Evolutionary conservation across 495 filamentous ascomycete genomes (phyloP), one percentile per base, ranked within the genome.

Genomic region (Baudoinia panamericana): DNA sequence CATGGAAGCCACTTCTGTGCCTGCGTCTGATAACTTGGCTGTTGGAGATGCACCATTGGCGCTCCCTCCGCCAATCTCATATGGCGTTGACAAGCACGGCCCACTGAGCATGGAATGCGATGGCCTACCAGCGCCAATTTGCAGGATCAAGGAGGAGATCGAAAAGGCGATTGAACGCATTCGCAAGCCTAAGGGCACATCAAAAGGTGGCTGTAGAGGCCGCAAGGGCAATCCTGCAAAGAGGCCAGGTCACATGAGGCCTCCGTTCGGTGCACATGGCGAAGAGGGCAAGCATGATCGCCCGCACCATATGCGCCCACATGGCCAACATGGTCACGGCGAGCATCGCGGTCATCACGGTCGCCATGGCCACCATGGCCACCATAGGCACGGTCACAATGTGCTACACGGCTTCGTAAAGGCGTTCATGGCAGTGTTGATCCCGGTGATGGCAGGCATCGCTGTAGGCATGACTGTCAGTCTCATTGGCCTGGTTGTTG

Each of bases 371-470:
- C 29, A 12, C 9, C 28, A 37, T 10, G n/a, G 27, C 13, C 20
- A 13, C 25, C 29, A 25, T 15, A 30, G 18, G 18, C 13, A 23
- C 11, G 25, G 17, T n/a, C 32, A 37, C 31, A n/a, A n/a, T n/a
- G 30, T 43, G 19, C 33, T 43, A 4, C 38, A 21, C 20, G 16
- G 27, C 20, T 42, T 50, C 41, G 28, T 30, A 22, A 43, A 36
- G 22, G 41, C 26, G 10, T 6, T 50, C n/a, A 26, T 45, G 1
- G 42, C 47, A 9, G 29, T 46, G 5, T 24, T 50, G 6, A 46
- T 50, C 28, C 47, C 47, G 5, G 37, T 50, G 18, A 29, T 46
- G 29, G 42, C 47, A 7, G 47, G 47, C 11, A 46, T 50, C 19
- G 16, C 30, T 5, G 42, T 45, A 5, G 47, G 47, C 23, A 39